Conservation (phyloP, 805 yeast genomes). For the Saccharomycopsis babjevae region DNA sequence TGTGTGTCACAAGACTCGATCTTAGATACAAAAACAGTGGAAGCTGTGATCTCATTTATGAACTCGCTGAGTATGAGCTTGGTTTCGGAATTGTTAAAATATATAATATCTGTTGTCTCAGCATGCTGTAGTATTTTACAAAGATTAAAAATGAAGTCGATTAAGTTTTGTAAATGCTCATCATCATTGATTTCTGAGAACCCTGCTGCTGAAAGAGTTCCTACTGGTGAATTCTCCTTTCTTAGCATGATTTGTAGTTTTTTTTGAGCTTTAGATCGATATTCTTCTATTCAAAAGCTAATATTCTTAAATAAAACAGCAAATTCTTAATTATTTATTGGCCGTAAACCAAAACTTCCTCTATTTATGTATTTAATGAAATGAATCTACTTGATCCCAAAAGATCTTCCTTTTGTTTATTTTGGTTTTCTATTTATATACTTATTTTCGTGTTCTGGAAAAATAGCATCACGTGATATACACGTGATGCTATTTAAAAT, state of each 20-base stretch:
- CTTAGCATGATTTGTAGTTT: neutral
- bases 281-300: too few species aligned
- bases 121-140: constrained; percentile 25
- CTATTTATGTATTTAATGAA: too few species aligned
- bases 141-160: constrained; percentile 24
- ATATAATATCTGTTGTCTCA: constrained; percentile 20
- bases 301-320: too few species aligned
- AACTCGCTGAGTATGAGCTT: constrained; percentile 19
- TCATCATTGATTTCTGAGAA: neutral
- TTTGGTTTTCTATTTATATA: too few species aligned
- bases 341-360: too few species aligned
- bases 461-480: too few species aligned
- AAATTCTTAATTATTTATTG: too few species aligned
- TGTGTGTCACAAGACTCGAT: neutral
- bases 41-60: constrained; percentile 18
- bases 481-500: too few species aligned
- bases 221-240: neutral
- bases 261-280: too few species aligned
- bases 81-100: constrained; percentile 21
- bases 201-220: neutral
- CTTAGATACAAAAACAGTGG: constrained; percentile 23
- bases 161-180: constrained; percentile 8
- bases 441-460: too few species aligned
- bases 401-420: too few species aligned
- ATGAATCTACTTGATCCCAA: too few species aligned